Conservation (phyloP, 345 rosid genomes). For the Barbarea vulgaris region DNA sequence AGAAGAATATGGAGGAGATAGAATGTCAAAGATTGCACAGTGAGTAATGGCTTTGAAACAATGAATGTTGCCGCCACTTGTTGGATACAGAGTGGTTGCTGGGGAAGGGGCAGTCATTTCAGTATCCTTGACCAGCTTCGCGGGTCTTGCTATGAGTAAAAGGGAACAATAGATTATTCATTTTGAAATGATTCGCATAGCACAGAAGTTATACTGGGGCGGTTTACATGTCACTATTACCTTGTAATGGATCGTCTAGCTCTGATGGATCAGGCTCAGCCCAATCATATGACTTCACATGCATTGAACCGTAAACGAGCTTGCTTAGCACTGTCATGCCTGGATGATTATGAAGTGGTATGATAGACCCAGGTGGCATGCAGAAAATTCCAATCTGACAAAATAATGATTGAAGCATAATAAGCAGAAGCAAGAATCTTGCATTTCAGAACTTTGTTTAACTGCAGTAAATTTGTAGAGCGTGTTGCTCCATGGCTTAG, state of each 20-base stretch:
- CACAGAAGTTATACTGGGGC: neutral
- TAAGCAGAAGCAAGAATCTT: slow-evolving; percentile 11
- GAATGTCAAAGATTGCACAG: slow-evolving; percentile 77
- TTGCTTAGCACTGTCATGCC: slow-evolving; percentile 97
- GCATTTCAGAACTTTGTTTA: slow-evolving; percentile 7
- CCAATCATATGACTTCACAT: slow-evolving; percentile 94
- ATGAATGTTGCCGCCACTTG: slow-evolving; percentile 80
- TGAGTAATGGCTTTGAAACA: slow-evolving; percentile 81
- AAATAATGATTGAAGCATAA: slow-evolving; percentile 2
- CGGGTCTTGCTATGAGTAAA: slow-evolving; percentile 77
- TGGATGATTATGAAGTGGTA: slow-evolving; percentile 98
- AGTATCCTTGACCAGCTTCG: slow-evolving; percentile 64
- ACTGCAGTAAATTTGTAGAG: neutral
- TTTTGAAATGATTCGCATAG: neutral
- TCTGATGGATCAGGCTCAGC: slow-evolving; percentile 49
- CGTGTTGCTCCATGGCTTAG: neutral
- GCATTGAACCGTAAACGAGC: slow-evolving; percentile 85
- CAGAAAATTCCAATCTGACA: slow-evolving; percentile 94
- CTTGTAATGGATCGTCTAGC: slow-evolving; percentile 64
- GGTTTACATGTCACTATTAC: slow-evolving; percentile 47
- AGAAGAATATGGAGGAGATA: slow-evolving; percentile 78
- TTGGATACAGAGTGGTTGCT: slow-evolving; percentile 75
- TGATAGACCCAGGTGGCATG: slow-evolving; percentile 89
- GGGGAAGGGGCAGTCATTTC: slow-evolving; percentile 80
- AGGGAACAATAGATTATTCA: slow-evolving; percentile 7